Conservation (phyloP, 2,329 filamentous ascomycete genomes). For the Tolypocladium ophioglossoides region DNA sequence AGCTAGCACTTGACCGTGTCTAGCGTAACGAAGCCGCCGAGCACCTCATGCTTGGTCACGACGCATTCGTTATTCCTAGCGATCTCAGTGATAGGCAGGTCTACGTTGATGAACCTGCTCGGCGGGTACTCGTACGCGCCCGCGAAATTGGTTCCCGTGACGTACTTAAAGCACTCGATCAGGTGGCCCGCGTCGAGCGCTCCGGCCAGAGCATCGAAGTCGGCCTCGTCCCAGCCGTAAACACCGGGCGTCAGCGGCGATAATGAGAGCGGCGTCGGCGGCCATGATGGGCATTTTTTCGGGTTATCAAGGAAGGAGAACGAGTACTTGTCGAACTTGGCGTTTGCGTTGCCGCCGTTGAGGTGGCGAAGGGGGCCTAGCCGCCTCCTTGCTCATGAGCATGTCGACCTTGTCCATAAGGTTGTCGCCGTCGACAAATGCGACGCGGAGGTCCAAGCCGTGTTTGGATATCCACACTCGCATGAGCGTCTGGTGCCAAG, state of each 20-base stretch:
- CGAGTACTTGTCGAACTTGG: slow-evolving; percentile 8
- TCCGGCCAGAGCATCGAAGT: slow-evolving; percentile 35
- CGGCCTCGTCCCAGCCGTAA: slow-evolving; percentile 33
- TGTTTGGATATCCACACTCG: slow-evolving; percentile 12
- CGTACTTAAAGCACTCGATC: slow-evolving; percentile 41
- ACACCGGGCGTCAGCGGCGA: slow-evolving; percentile 42
- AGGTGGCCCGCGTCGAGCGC: slow-evolving; percentile 35
- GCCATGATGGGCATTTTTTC: slow-evolving; percentile 11
- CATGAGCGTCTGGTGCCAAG: not conserved
- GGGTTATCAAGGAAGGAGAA: slow-evolving; percentile 8
- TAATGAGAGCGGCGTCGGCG: slow-evolving; percentile 34
- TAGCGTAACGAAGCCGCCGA: slow-evolving; percentile 27
- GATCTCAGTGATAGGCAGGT: slow-evolving; percentile 40
- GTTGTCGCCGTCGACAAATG: slow-evolving; percentile 27
- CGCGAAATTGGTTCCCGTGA: slow-evolving; percentile 40
- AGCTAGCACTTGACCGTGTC: slow-evolving; percentile 33
- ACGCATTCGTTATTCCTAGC: slow-evolving; percentile 30
- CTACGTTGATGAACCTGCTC: slow-evolving; percentile 19
- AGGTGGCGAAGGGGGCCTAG: slow-evolving; percentile 12
- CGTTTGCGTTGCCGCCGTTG: slow-evolving; percentile 7
- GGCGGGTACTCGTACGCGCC: slow-evolving; percentile 20
- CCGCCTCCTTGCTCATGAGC: not conserved
- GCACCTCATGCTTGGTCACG: slow-evolving; percentile 35
- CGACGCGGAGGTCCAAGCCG: slow-evolving; percentile 20
- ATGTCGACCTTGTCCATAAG: slow-evolving; percentile 13